Percentiles rank a stretch among this genome's conserved stretches.
Conservation (phyloP, 441 rosid species). For the Syzygium malaccense region DNA sequence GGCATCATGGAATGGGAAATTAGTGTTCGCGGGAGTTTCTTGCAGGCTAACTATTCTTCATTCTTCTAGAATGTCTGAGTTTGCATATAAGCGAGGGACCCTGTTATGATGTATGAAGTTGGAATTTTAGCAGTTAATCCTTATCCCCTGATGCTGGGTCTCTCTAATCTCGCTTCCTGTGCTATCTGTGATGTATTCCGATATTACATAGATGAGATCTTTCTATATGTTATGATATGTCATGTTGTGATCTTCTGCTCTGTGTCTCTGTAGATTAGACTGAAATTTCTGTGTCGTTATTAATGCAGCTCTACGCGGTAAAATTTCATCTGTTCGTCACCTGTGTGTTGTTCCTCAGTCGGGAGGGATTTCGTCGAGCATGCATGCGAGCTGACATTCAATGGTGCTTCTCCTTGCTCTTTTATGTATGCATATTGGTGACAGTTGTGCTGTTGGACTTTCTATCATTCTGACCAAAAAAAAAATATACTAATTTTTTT, state of each 20-base stretch:
- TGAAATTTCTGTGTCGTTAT: background rate
- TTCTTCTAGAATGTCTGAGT: background rate
- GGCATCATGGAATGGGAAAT: background rate
- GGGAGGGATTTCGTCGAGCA: constrained; percentile 96
- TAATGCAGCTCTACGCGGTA: constrained; percentile 68
- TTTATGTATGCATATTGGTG: background rate
- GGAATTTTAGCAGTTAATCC: background rate
- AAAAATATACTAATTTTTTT: background rate
- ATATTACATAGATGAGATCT: background rate
- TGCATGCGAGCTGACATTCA: constrained; percentile 77
- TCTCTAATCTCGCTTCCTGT: background rate
- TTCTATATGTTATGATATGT: background rate
- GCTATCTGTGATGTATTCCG: background rate
- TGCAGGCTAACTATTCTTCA: background rate
- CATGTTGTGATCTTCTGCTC: background rate
- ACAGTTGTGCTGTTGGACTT: background rate
- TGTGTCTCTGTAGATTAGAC: background rate
- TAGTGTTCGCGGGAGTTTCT: background rate
- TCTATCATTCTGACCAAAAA: background rate
- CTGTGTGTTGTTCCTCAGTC: constrained; percentile 82
- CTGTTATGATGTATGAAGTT: background rate
- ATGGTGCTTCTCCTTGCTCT: constrained; percentile 26
- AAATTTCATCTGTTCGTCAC: constrained; percentile 93
- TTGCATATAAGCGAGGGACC: background rate
- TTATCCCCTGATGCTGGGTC: background rate